Evolutionary conservation across 106 monocot genomes (phyloP).

Genomic region (Phalaenopsis aphrodite): DNA sequence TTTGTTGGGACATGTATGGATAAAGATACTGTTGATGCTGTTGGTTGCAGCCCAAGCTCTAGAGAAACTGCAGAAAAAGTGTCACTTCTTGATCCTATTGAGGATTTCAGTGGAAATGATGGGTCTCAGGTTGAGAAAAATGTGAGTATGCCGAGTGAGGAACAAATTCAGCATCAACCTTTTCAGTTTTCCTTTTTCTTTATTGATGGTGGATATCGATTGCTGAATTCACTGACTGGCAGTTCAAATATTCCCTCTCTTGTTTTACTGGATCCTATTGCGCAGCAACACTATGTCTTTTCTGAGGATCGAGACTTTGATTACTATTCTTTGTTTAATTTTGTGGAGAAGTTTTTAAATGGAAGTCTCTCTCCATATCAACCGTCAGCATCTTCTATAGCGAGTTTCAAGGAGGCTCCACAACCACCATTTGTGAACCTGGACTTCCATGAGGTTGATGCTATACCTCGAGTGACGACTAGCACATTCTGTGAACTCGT

Average conservation of each 20-base stretch:
- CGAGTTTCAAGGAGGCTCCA: constrained; percentile 37
- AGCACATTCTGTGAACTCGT: constrained; percentile 58
- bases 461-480: constrained; percentile 52
- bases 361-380: constrained; percentile 71
- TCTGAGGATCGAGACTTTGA: constrained; percentile 36
- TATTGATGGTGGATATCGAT: constrained; percentile 68
- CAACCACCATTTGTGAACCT: constrained; percentile 85
- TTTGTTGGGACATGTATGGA: constrained; percentile 9
- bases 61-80: background rate
- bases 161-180: constrained; percentile 4
- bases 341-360: constrained; percentile 57
- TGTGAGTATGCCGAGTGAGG: constrained; percentile 4
- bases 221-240: constrained; percentile 61
- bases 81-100: background rate
- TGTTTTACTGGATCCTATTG: constrained; percentile 64
- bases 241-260: constrained; percentile 58
- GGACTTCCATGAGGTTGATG: constrained; percentile 81
- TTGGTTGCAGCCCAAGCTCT: constrained; percentile 11
- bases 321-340: constrained; percentile 45
- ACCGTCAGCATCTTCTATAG: constrained; percentile 25
- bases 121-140: background rate
- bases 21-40: constrained; percentile 13
- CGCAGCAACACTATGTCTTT: constrained; percentile 60
- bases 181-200: constrained; percentile 68
- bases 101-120: constrained; percentile 12